Evolutionary conservation across 2,329 filamentous ascomycete genomes (phyloP), one percentile per base, ranked within the genome.

Genomic region (Fusarium sp.): DNA sequence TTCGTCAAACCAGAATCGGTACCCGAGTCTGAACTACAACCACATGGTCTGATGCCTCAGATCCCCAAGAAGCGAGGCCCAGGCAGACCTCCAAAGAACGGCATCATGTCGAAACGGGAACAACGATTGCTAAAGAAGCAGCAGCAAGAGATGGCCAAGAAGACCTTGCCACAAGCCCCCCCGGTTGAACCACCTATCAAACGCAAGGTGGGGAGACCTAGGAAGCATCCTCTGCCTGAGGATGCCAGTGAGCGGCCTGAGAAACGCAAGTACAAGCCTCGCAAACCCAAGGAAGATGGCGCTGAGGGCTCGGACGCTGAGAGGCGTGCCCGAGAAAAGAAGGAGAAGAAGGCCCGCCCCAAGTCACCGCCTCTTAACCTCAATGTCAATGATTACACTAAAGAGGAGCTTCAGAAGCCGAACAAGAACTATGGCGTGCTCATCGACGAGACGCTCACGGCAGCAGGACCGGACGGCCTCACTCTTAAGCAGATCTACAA

Each of bases 61-160:
- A 80, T 87, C 29, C 86, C 87, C 27, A 91, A 88, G 79, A 90
- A 91, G 68, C 89, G 91, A 71, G 92, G 92, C 13, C 92, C 92
- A 9, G 92, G 92, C n/a, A 83, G 92, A 58, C 92, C 92, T 18
- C 92, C 92, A 0, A 94, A 94, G 81, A 91, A 94, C 74, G 92
- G 92, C 27, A 86, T 93, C 76, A 92, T 93, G 88, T 94, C 91
- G 1, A 93, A 93, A 79, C 85, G 92, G 61, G 90, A 93, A 74
- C 85, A 90, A 70, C 84, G 88, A 16, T 78, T 89, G 51, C 84
- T 89, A 7, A 88, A 90, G 79, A 91, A 90, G 77, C 78, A 80
- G 59, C 80, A 82, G 62, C 78, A 81, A 64, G 81, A 82, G 65
- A 78, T 80, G 71, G 83, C 83, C 20, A 85, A 84, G 78, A 85